A percentile compares a stretch with the other conserved stretches of the same genome.
Evolutionary conservation across 345 rosid species (phyloP).

Genomic region (Aquilaria malaccensis): DNA sequence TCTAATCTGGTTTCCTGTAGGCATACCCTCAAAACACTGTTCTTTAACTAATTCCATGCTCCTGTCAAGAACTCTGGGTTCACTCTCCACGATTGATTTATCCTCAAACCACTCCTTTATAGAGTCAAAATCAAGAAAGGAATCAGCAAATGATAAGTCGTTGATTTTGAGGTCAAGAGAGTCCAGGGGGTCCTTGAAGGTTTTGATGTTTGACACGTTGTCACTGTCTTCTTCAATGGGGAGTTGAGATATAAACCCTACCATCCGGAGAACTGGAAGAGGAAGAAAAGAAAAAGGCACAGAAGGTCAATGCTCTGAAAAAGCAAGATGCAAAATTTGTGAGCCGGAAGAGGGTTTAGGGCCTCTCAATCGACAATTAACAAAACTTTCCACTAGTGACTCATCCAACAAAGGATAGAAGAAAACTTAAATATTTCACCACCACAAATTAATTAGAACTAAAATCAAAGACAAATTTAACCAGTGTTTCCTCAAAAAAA

Average conservation of each 20-base stretch:
- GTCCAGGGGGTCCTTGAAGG: conserved; percentile 23
- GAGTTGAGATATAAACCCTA: conserved; percentile 34
- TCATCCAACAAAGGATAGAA: too few species aligned
- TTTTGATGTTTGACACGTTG: conserved; percentile 21
- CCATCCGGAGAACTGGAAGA: conserved; percentile 30
- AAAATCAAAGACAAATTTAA: too few species aligned
- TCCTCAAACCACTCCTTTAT: conserved; percentile 42
- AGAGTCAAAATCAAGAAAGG: conserved; percentile 58
- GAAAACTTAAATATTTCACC: too few species aligned
- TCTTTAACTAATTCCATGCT: conserved; percentile 25
- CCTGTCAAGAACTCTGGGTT: conserved; percentile 26
- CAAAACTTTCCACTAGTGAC: too few species aligned
- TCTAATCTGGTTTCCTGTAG: conserved; percentile 3
- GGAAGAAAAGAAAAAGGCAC: conserved; percentile 9
- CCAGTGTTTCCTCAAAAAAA: too few species aligned
- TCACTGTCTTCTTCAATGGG: conserved; percentile 24
- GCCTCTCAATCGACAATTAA: too few species aligned
- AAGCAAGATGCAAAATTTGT: too few species aligned
- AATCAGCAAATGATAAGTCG: conserved; percentile 36
- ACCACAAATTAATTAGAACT: too few species aligned
- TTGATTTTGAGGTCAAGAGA: conserved; percentile 21
- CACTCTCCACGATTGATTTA: conserved; percentile 31
- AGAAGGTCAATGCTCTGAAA: neutral
- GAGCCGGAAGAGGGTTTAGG: too few species aligned
- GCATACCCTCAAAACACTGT: conserved; percentile 11